A percentile compares a stretch with the other conserved stretches of the same genome.
phyloP scores from a whole-genome alignment of 1,139 yeast genomes.

The Debaryomyces psychrophilus region DNA sequence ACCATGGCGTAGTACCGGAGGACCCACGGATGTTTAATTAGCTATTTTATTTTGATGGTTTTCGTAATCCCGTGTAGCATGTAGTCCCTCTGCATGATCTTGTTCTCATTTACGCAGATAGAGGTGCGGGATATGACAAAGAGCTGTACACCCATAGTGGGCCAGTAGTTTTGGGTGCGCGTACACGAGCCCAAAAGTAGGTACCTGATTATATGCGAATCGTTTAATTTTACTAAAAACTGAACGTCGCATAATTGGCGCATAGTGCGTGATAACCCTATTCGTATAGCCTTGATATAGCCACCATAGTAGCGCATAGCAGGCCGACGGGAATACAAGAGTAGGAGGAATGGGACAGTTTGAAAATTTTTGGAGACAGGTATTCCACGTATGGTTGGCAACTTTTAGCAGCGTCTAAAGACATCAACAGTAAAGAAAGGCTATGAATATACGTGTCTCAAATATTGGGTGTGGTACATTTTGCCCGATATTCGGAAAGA shows the following conservation, averaged over 20 bases:
- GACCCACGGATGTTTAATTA: background rate
- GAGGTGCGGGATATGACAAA: too few species aligned
- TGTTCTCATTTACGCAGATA: background rate
- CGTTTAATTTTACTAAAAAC: conserved; percentile 2
- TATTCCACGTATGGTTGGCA: background rate
- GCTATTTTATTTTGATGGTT: background rate
- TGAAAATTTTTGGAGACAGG: background rate
- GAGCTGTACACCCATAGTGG: background rate
- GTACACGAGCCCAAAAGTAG: background rate
- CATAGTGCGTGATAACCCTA: background rate
- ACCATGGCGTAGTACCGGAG: too few species aligned
- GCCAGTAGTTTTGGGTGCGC: background rate
- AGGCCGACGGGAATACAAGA: background rate
- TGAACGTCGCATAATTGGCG: background rate
- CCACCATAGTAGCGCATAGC: background rate
- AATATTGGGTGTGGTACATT: background rate
- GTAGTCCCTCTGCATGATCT: background rate
- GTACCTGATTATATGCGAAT: background rate
- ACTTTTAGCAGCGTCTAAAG: too few species aligned
- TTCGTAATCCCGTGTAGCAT: background rate
- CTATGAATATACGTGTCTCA: too few species aligned
- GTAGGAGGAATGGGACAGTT: background rate
- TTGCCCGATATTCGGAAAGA: background rate
- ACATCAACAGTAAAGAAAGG: too few species aligned
- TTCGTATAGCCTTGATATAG: background rate